These are phyloP conservation scores for Aegilops longissima DNA, from an alignment of 176 grass and related monocot genomes.

Conservation along the genomic window DNA sequence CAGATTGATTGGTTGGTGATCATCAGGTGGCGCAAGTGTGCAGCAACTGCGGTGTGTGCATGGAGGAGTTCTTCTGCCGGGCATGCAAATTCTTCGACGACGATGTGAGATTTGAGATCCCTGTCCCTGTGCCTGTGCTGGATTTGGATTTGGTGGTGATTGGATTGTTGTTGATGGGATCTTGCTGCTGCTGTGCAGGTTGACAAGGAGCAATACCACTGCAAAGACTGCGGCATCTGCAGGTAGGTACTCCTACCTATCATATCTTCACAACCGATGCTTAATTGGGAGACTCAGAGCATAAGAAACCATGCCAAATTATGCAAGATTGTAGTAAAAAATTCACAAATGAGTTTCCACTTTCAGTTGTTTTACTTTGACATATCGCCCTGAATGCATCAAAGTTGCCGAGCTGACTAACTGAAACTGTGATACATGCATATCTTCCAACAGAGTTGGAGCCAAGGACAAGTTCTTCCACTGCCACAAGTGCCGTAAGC, in stretches of 20 bases:
- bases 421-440: background rate
- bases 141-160: background rate
- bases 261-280: too few species aligned
- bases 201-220: constrained; percentile 77
- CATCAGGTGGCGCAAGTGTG: constrained; percentile 63
- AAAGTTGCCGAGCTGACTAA: background rate
- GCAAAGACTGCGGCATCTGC: constrained; percentile 85
- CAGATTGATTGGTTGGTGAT: background rate
- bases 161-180: constrained; percentile 11
- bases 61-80: constrained; percentile 89
- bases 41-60: constrained; percentile 70
- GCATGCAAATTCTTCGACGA: constrained; percentile 81
- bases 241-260: constrained; percentile 38
- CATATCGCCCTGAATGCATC: background rate
- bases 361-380: background rate
- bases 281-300: too few species aligned
- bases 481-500: constrained; percentile 82
- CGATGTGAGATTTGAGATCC: constrained; percentile 45
- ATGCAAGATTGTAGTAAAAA: too few species aligned
- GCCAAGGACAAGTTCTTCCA: constrained; percentile 84
- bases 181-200: constrained; percentile 25
- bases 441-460: constrained; percentile 54
- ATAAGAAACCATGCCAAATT: too few species aligned
- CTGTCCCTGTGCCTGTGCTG: background rate
- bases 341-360: background rate